A percentile compares a stretch with the other conserved stretches of the same genome.
Conservation (phyloP, 805 yeast genomes). For the Wickerhamia fluorescens region DNA sequence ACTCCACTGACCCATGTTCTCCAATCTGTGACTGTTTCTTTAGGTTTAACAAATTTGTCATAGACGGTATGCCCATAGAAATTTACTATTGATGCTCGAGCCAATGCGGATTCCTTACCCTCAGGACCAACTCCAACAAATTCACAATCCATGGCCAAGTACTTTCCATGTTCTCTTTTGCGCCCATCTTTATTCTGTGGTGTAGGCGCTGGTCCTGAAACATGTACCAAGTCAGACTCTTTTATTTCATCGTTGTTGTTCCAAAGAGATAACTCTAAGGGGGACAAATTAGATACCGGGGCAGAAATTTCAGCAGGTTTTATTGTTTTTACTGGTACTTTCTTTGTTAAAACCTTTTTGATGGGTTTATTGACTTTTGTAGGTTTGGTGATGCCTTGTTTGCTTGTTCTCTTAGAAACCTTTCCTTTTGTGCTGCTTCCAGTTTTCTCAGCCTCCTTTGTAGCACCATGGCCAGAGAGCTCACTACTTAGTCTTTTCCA, state of each 20-base stretch:
- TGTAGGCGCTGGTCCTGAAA: neutral
- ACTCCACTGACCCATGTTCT: slow-evolving; percentile 91
- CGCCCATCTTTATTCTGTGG: slow-evolving; percentile 11
- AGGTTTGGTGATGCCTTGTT: neutral
- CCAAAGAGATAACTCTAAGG: slow-evolving; percentile 4
- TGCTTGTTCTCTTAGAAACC: neutral
- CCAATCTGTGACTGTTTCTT: slow-evolving; percentile 78
- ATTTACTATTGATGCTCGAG: slow-evolving; percentile 83
- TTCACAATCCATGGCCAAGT: slow-evolving; percentile 84
- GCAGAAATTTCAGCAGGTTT: slow-evolving; percentile 1
- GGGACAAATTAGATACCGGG: neutral
- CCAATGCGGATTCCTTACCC: slow-evolving; percentile 65
- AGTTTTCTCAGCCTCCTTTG: neutral
- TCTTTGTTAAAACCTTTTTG: neutral
- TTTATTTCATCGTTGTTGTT: slow-evolving; percentile 2
- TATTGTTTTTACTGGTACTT: slow-evolving; percentile 4
- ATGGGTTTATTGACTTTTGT: neutral
- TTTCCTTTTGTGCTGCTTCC: neutral
- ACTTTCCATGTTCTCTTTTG: slow-evolving; percentile 56
- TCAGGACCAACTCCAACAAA: slow-evolving; percentile 86
- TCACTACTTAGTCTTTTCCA: slow-evolving; percentile 13
- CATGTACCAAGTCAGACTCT: neutral
- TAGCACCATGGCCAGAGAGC: too few relatives aligned
- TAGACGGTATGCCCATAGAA: slow-evolving; percentile 65
- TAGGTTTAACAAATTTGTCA: slow-evolving; percentile 73